Percentiles rank a stretch among this genome's conserved stretches.
Conservation (phyloP, 495 filamentous ascomycete species). For the Penicillium malachiteum region DNA sequence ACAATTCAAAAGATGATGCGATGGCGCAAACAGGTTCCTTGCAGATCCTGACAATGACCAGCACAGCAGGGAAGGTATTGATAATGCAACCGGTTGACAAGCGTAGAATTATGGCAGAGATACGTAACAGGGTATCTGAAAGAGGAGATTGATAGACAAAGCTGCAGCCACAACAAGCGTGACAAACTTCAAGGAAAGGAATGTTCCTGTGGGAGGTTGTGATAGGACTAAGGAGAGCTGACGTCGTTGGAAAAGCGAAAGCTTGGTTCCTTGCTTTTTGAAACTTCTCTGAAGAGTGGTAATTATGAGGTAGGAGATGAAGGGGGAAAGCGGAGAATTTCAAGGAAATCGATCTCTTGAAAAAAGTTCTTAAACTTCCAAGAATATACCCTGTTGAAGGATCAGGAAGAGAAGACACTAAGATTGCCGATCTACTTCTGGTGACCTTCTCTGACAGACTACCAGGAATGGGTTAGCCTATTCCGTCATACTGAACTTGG, state of each 20-base stretch:
- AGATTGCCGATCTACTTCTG: not conserved
- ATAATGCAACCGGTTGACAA: constrained; percentile 1
- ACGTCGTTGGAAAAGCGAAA: constrained; percentile 3
- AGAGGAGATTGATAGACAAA: constrained; percentile 22
- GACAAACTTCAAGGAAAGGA: constrained; percentile 5
- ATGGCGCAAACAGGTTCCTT: constrained; percentile 2
- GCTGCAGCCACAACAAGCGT: not conserved
- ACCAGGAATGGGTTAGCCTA: constrained; percentile 2
- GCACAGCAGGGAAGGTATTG: not conserved
- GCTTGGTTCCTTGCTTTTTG: not conserved
- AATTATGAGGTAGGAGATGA: not conserved
- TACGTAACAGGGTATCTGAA: constrained; percentile 20
- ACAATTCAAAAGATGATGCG: not conserved
- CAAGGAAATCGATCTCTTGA: not conserved
- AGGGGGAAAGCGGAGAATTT: no score
- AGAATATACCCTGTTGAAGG: not conserved
- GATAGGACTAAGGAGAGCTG: constrained; percentile 18
- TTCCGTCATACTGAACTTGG: constrained; percentile 7
- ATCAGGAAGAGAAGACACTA: not conserved
- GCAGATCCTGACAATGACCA: not conserved
- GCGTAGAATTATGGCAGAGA: not conserved
- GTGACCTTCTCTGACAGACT: not conserved
- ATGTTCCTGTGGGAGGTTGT: not conserved
- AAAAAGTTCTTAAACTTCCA: not conserved
- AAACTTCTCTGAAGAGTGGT: not conserved